Percentiles rank a stretch among this genome's conserved stretches.
Evolutionary conservation across 768 basidiomycete species (phyloP).

Genomic region (Russula griseocarnosa): DNA sequence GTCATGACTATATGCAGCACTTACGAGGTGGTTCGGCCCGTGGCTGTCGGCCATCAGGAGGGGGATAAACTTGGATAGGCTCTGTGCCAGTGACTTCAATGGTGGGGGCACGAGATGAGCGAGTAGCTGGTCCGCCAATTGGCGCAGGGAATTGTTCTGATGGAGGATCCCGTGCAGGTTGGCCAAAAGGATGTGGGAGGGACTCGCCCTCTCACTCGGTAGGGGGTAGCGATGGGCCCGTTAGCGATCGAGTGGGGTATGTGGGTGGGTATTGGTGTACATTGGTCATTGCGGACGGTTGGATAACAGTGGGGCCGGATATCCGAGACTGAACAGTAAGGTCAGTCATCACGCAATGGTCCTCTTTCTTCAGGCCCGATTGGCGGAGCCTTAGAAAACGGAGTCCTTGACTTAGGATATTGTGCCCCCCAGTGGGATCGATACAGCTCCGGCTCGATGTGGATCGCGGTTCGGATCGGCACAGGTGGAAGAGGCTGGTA

Average conservation of each 20-base stretch:
- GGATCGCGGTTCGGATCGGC: background rate
- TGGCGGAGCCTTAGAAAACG: slow-evolving; percentile 6
- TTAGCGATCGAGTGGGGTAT: slow-evolving; percentile 12
- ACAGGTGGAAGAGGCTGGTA: background rate
- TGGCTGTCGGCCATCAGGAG: slow-evolving; percentile 6
- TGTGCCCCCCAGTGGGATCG: background rate
- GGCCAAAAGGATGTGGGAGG: slow-evolving; percentile 11
- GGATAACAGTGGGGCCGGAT: slow-evolving; percentile 4
- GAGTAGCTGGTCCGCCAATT: slow-evolving; percentile 5
- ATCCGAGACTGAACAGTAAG: background rate
- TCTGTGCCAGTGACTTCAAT: slow-evolving; percentile 23
- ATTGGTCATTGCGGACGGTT: slow-evolving; percentile 3
- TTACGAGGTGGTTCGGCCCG: slow-evolving; percentile 12
- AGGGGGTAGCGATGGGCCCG: background rate
- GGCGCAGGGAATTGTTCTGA: slow-evolving; percentile 10
- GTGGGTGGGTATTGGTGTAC: slow-evolving; percentile 2
- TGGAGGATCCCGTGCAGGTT: slow-evolving; percentile 5
- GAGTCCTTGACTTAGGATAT: slow-evolving; percentile 13
- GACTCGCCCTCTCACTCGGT: slow-evolving; percentile 12
- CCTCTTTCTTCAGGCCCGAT: slow-evolving; percentile 7
- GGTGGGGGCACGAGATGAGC: slow-evolving; percentile 16
- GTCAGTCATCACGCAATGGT: background rate
- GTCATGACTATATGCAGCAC: background rate
- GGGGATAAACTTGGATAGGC: slow-evolving; percentile 11
- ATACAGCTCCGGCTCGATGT: slow-evolving; percentile 9